Conservation (phyloP, 768 basidiomycete species). For the Naganishia friedmannii region DNA sequence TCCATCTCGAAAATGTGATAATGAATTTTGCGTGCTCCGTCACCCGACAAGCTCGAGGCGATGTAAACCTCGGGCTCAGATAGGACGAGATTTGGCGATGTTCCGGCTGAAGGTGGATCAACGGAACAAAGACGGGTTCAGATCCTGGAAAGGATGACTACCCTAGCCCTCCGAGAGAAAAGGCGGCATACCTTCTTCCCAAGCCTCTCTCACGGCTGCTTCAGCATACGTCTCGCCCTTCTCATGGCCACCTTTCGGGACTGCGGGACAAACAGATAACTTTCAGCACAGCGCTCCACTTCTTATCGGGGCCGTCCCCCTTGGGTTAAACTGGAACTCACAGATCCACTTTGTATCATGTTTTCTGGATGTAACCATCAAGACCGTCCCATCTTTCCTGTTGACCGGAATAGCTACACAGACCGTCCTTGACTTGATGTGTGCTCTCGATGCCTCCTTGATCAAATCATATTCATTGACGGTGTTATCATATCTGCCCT, state of each 20-base stretch:
- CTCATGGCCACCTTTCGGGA: slow-evolving; percentile 35
- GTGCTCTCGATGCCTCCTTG: slow-evolving; percentile 22
- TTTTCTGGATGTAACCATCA: slow-evolving; percentile 33
- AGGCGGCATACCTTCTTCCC: slow-evolving; percentile 16
- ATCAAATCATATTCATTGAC: slow-evolving; percentile 15
- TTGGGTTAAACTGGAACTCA: neutral
- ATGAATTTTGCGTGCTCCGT: slow-evolving; percentile 29
- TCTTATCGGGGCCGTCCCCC: neutral
- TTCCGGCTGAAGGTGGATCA: slow-evolving; percentile 26
- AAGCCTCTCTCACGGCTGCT: slow-evolving; percentile 12
- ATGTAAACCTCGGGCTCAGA: slow-evolving; percentile 21
- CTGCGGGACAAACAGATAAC: neutral
- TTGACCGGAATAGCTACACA: slow-evolving; percentile 32
- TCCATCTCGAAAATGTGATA: slow-evolving; percentile 34
- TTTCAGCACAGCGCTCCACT: neutral
- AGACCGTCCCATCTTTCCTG: slow-evolving; percentile 10
- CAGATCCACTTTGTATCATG: slow-evolving; percentile 34
- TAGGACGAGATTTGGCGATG: slow-evolving; percentile 13
- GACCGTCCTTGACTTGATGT: slow-evolving; percentile 27
- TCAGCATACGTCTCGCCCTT: slow-evolving; percentile 29
- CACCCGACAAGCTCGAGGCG: slow-evolving; percentile 23
- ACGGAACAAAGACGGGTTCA: neutral
- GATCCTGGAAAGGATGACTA: neutral
- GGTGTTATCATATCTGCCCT: slow-evolving; percentile 20
- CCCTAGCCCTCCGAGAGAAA: neutral